Base-by-base conservation (phyloP, 768 basidiomycete species). In the Panaeolus papilionaceus region DNA sequence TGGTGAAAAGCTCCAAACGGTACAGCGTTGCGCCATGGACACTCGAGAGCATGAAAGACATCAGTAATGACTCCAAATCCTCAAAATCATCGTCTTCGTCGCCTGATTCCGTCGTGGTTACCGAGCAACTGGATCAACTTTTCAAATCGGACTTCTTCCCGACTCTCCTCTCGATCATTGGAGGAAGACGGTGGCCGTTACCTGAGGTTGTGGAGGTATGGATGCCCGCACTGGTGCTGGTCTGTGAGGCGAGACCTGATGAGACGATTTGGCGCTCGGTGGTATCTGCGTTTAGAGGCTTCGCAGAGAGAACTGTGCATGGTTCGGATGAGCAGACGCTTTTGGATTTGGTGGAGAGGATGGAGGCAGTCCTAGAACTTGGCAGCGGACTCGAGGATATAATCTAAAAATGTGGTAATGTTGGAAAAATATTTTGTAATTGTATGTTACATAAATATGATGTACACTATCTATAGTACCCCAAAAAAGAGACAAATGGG, bases 101-200 rank as follows among this genome's bases (percentile, higher is more conserved):
- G 3, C 68, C 72, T 38, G 65, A 23, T 68, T 70, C 47, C 65
- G 49, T 61, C 1, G 61, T 69, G 3, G 67, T 68, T 18, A 68
- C 47, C 1, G 47, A 58, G 23, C 66, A 70, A 44, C 45, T 81
- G 28, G 76, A 81, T 40, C 65, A 67, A 10, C 72, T 82, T 16
- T 79, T 82, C 70, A 68, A 74, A 33, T 82, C 80, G n/a, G 75
- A 79, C 64, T 79, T 82, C 66, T 80, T 82, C 73, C 74, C 79
- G 6, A 76, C 76, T 4, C 68, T 82, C n/a, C 75, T 77, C 45
- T 69, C 75, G 10, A 67, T 77, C 3, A 68, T 82, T 4, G 71
- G 70, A 0, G 72, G 74, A 16, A 75, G 78, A 4, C 73, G 74
- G 23, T 82, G 80, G 81, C 82, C 80, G 81, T 66, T 81, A 0